phyloP scores from a whole-genome alignment of 805 yeast species.

The Cyberlindnera mycetangii region DNA sequence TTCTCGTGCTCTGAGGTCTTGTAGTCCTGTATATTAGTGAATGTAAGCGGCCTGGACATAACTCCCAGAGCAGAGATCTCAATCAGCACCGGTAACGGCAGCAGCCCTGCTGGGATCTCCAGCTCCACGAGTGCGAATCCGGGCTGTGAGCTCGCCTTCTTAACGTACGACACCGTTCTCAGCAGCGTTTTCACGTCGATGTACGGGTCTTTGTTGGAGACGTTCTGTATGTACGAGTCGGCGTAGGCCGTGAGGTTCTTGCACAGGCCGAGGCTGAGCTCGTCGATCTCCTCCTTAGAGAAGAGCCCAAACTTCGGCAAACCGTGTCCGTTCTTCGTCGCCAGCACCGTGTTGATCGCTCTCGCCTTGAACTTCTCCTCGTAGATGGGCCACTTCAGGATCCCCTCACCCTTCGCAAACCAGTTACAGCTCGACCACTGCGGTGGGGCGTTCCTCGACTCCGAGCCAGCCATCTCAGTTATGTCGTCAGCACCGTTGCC shows the following conservation, averaged over 20 bases:
- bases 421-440: slow-evolving; percentile 24
- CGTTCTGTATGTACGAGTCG: slow-evolving; percentile 14
- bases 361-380: slow-evolving; percentile 11
- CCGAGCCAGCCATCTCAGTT: slow-evolving; percentile 8
- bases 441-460: slow-evolving; percentile 9
- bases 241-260: slow-evolving; percentile 11
- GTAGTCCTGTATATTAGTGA: slow-evolving; percentile 13
- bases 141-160: background rate
- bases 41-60: slow-evolving; percentile 21
- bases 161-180: slow-evolving; percentile 13
- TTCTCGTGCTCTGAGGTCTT: slow-evolving; percentile 17
- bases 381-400: slow-evolving; percentile 23
- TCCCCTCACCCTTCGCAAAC: slow-evolving; percentile 19
- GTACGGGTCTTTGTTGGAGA: slow-evolving; percentile 25
- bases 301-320: slow-evolving; percentile 14
- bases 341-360: slow-evolving; percentile 13
- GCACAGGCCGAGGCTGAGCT: slow-evolving; percentile 10
- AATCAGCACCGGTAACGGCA: slow-evolving; percentile 18
- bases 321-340: slow-evolving; percentile 6
- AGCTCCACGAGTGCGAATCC: slow-evolving; percentile 9
- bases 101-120: slow-evolving; percentile 10
- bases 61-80: slow-evolving; percentile 16
- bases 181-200: slow-evolving; percentile 12
- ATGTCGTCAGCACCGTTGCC: slow-evolving; percentile 3
- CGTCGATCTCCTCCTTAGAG: slow-evolving; percentile 5